Base-by-base conservation (phyloP, 2,329 filamentous ascomycete species). In the Fusarium succisae region DNA sequence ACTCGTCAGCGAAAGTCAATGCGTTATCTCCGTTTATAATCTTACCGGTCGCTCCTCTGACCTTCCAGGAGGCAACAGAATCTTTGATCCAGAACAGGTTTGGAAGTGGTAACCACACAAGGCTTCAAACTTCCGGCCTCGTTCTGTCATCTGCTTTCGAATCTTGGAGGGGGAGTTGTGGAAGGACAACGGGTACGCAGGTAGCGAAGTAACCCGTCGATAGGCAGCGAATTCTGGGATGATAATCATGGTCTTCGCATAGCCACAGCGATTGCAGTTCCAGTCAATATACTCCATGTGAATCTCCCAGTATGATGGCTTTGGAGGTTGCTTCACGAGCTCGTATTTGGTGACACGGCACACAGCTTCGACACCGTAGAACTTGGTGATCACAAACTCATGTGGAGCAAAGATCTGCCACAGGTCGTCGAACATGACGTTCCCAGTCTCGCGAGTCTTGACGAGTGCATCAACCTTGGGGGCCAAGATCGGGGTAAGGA, bases 391-490 rank as follows among this genome's bases (percentile, higher is more conserved):
- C 12, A 81, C 81, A 7, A 83, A 63, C 24, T 79, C 79, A 14
- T 78, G 72, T 0, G 81, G 82, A 1, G 81, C 70, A 59, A 83
- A 83, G 54, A 83, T 79, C 56, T 82, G 80, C 81, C 81, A 83
- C 13, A 83, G 62, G 43, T 80, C 75, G 1, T 75, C 26, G 44
- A 80, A 83, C 26, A 50, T 63, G 44, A 83, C 70, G 38, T 79
- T 81, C 24, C 80, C 79, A 2, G 81, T 80, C 50, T 75, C 58
- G 22, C 69, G 75, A 14, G 77, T 81, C 26, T 76, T 68, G 3
- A 65, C 64, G 6, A 81, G 75, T 6, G 78, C 75, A 4, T 74
- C 48, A 15, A 83, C 63, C 3, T 77, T 78, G 1, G 75, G 60
- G 10, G 70, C 72, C 10, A 84, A 32, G 12, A 82, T 77, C 7